phyloP scores from a whole-genome alignment of 2,329 filamentous ascomycete genomes.

The Alternaria arbusti region DNA sequence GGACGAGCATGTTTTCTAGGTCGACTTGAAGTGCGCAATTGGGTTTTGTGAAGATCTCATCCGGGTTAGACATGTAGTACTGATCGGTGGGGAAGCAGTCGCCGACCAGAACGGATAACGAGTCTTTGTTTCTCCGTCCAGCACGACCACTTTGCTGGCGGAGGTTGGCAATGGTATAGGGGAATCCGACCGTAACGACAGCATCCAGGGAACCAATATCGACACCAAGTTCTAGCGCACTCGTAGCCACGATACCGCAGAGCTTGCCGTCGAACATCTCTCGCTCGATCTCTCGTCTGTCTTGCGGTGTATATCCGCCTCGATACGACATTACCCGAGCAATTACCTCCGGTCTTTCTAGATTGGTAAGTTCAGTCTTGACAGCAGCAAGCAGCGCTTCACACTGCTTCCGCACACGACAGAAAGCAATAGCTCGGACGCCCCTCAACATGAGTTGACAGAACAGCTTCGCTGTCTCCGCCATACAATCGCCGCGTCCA shows the following conservation, averaged over 20 bases:
- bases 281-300: slow-evolving; percentile 83
- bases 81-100: slow-evolving; percentile 92
- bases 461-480: slow-evolving; percentile 88
- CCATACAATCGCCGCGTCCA: slow-evolving; percentile 80
- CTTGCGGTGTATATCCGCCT: slow-evolving; percentile 91
- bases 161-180: slow-evolving; percentile 92
- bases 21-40: slow-evolving; percentile 91
- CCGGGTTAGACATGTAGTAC: slow-evolving; percentile 95
- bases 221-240: slow-evolving; percentile 88
- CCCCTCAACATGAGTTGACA: slow-evolving; percentile 88
- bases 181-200: slow-evolving; percentile 92
- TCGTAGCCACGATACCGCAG: slow-evolving; percentile 91
- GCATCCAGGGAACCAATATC: slow-evolving; percentile 95
- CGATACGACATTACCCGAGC: slow-evolving; percentile 92
- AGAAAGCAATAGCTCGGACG: slow-evolving; percentile 92
- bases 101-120: slow-evolving; percentile 85
- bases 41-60: slow-evolving; percentile 89
- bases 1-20: slow-evolving; percentile 85
- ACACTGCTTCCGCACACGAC: slow-evolving; percentile 84
- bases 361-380: slow-evolving; percentile 73
- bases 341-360: slow-evolving; percentile 77
- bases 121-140: slow-evolving; percentile 90
- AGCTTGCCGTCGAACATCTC: slow-evolving; percentile 98
- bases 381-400: slow-evolving; percentile 83
- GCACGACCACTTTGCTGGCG: slow-evolving; percentile 94